phyloP scores from a whole-genome alignment of 345 rosid genomes.

The Aurinia saxatilis region DNA sequence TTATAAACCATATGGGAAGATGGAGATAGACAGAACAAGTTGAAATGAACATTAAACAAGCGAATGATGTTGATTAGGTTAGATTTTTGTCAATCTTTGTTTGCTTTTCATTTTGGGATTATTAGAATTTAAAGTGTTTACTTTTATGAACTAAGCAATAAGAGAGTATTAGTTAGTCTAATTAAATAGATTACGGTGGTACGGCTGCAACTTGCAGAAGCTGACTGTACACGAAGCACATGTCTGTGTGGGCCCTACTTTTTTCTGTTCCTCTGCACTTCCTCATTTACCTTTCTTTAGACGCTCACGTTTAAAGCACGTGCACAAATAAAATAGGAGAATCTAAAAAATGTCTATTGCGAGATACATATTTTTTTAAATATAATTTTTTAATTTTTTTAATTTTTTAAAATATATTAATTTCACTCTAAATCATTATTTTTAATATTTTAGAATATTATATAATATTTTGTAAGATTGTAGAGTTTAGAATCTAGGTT shows the following conservation, averaged over 20 bases:
- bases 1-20: conserved; percentile 5
- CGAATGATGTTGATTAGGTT: conserved; percentile 17
- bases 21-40: conserved; percentile 14
- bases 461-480: no score
- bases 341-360: no score
- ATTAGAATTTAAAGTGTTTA: not conserved
- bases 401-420: no score
- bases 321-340: no score
- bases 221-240: conserved; percentile 4
- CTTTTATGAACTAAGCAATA: not conserved
- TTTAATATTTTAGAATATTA: no score
- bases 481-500: no score
- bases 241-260: conserved; percentile 4
- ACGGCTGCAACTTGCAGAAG: conserved; percentile 10
- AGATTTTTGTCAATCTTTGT: conserved; percentile 25
- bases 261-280: not conserved
- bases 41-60: conserved; percentile 5
- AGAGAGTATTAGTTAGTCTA: not conserved
- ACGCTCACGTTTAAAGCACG: not conserved
- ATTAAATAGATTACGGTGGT: not conserved
- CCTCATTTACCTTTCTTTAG: not conserved
- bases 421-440: no score
- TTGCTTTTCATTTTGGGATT: conserved; percentile 8
- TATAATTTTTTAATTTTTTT: no score
- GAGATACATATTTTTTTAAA: no score